Base-by-base conservation (phyloP, 148 eudicot genomes). In the Camellia granthamiana region DNA sequence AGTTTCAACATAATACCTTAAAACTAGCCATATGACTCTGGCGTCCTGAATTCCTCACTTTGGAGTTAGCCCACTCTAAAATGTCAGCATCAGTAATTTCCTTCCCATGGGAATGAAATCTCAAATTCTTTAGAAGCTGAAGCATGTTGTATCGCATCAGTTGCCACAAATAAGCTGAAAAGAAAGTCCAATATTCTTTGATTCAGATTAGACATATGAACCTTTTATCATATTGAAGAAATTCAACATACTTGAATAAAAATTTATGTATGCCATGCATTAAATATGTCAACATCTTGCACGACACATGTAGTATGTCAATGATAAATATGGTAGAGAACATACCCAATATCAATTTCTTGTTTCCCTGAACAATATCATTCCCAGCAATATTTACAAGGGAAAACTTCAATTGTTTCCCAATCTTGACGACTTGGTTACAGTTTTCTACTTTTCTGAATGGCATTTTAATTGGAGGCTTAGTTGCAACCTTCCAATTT, bases 401-500 rank as follows among this genome's bases (percentile, higher is more conserved):
- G 78, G 97, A 94, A 87, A 92, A 91, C 89, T 86, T 92, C 86
- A 94, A 83, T 64, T 92, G 93, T 86, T 92, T 92, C 74, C 98
- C 97, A 30, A 94, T 86, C 86, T 91, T 94, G 78, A 94, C 87
- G 16, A 89, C 98, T 90, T 87, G 93, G 87, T 94, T 94, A 83
- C 98, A 92, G 82, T 94, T 94, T 82, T 94, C 98, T 64, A 92
- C 97, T 89, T 92, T 92, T 78, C 88, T 86, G 90, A 91, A 94
- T 61, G 93, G 98, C 97, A 94, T 85, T 85, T 92, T 92, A 76
- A 94, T 94, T 64, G 97, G 95, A 73, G 94, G 98, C 88, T 89
- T 92, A 72, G 82, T 87, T 77, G 95, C 95, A 49, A 86, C 46
- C 89, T 91, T 94, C 95, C 98, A 94, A 66, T 92, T 94, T 70